These are phyloP conservation scores for Fusarium sp. DNA, from an alignment of 2,329 filamentous ascomycete genomes.

Conservation along the genomic window DNA sequence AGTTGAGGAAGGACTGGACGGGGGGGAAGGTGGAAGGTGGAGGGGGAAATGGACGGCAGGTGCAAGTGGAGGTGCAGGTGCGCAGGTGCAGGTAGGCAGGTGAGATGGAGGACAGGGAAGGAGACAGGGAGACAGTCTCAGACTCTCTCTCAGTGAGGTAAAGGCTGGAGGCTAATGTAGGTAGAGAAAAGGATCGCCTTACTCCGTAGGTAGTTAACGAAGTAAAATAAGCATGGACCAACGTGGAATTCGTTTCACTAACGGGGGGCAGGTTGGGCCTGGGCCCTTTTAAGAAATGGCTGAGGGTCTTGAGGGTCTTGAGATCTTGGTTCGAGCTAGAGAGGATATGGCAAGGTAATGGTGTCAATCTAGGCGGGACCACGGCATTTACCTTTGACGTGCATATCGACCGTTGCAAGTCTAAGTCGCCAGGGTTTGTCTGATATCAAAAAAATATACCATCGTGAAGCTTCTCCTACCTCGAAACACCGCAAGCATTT, in stretches of 20 bases:
- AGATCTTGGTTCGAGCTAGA: slow-evolving; percentile 14
- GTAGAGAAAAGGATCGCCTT: slow-evolving; percentile 22
- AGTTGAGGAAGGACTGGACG: slow-evolving; percentile 13
- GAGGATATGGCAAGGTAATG: slow-evolving; percentile 16
- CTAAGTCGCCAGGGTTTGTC: slow-evolving; percentile 21
- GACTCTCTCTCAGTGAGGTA: not conserved
- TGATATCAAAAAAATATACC: slow-evolving; percentile 8
- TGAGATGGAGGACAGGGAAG: not conserved
- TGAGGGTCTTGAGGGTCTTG: slow-evolving; percentile 1
- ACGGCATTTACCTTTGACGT: slow-evolving; percentile 35
- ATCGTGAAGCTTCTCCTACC: slow-evolving; percentile 14
- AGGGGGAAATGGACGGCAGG: slow-evolving; percentile 13
- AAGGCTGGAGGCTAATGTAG: slow-evolving; percentile 14
- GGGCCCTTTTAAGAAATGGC: slow-evolving; percentile 39
- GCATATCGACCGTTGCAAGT: slow-evolving; percentile 25
- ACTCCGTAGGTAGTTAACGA: slow-evolving; percentile 14
- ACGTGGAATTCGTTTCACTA: slow-evolving; percentile 34
- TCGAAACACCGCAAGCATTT: not conserved
- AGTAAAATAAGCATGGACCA: slow-evolving; percentile 9
- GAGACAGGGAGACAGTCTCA: not conserved
- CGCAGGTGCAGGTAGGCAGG: too few relatives aligned
- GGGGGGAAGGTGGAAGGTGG: slow-evolving; percentile 7
- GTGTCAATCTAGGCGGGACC: slow-evolving; percentile 23
- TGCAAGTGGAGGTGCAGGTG: not conserved
- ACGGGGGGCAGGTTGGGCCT: slow-evolving; percentile 35